phyloP scores from a whole-genome alignment of 768 basidiomycete species.

The Amanita phalloides region DNA sequence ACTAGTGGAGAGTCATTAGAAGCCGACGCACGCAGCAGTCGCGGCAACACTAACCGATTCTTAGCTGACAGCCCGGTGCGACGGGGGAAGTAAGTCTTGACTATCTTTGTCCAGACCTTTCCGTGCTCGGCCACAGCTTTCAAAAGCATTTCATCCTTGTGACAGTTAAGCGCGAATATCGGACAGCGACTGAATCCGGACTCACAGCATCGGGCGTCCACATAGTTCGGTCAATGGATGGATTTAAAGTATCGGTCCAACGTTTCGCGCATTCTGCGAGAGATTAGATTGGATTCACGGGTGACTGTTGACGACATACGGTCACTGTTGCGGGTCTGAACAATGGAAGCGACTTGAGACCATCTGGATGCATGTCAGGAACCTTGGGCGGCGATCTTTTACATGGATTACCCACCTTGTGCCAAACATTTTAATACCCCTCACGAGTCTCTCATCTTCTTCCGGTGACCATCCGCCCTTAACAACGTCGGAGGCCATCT shows the following conservation, averaged over 20 bases:
- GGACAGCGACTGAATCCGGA: not conserved
- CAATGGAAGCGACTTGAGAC: constrained; percentile 48
- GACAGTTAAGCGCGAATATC: constrained; percentile 4
- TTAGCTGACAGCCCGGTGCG: constrained; percentile 49
- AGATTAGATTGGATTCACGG: constrained; percentile 7
- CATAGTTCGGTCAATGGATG: constrained; percentile 48
- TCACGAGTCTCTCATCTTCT: constrained; percentile 46
- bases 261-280: constrained; percentile 47
- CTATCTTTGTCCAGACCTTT: constrained; percentile 54
- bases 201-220: constrained; percentile 46
- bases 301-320: constrained; percentile 26
- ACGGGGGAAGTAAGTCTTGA: constrained; percentile 50
- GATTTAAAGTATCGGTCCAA: constrained; percentile 53
- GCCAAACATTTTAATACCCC: constrained; percentile 45
- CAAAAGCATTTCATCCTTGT: constrained; percentile 41
- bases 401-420: constrained; percentile 28
- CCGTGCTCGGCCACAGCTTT: constrained; percentile 45
- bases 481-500: constrained; percentile 52
- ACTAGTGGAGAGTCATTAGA: constrained; percentile 15
- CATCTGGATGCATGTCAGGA: constrained; percentile 23
- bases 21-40: constrained; percentile 2
- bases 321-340: constrained; percentile 47
- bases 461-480: constrained; percentile 55
- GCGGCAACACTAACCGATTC: constrained; percentile 31
- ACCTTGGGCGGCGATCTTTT: not conserved